Evolutionary conservation across 257 asterid species (phyloP), one percentile per base, ranked within the genome.

Genomic region (Salvia rosmarinus): DNA sequence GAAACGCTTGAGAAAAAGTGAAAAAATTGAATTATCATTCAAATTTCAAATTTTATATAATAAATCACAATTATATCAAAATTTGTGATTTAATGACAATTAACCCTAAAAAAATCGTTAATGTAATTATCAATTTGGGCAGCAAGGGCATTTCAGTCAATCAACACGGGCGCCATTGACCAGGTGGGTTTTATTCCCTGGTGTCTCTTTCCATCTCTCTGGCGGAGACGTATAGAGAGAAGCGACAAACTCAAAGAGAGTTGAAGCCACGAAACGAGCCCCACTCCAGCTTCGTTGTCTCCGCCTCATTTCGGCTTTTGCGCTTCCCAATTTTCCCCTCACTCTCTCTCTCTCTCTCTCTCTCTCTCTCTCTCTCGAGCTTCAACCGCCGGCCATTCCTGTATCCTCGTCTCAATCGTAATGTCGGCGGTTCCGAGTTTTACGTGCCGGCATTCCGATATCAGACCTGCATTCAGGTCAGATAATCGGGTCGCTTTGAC

Each of bases 361-460:
- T 71, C 72, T 46, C 75, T 2, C 40, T 40, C 46, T 70, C 60
- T 2, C 64, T 56, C 73, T 64, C 23, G 28, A 42, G 35, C 43
- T 20, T 35, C 39, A 50, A 42, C 16, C 50, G 70, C 46, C 47
- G 23, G 44, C 17, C 60, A 10, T 61, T 67, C 56, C 49, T 35
- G 44, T 49, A 60, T 58, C 61, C 43, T 39, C 67, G 20, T 14
- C 73, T 46, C 49, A 60, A 55, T 61, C 73, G 49, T 16, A 79
- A 86, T 88, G 95, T 70, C 87, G 68, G 79, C 85, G 79, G 49
- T 80, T 50, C 78, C 86, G 30, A 80, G 57, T 64, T 76, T 82
- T 46, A 49, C 83, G 46, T 67, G 86, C 82, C 87, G 78, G 78
- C 88, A 77, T 72, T 75, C 56, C 78, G 77, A 73, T 46, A 71